These are phyloP conservation scores for Sanghuangporus sanghuang DNA, from an alignment of 1,284 basidiomycete species.

Conservation along the genomic window DNA sequence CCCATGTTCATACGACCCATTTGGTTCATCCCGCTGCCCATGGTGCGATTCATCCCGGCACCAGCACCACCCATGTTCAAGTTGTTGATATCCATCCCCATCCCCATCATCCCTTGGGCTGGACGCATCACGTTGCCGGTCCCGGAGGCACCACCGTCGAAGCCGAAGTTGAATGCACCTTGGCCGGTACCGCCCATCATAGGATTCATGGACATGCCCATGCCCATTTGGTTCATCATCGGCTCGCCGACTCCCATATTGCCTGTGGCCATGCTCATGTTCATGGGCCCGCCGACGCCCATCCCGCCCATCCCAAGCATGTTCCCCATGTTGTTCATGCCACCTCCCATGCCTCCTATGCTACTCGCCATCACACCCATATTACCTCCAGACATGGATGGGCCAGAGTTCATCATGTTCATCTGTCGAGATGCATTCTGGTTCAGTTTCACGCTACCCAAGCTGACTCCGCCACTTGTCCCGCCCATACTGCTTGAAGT, in stretches of 20 bases:
- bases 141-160: not conserved
- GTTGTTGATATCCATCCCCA: not conserved
- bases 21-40: slow-evolving; percentile 1
- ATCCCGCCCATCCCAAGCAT: slow-evolving; percentile 27
- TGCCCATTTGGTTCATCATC: slow-evolving; percentile 21
- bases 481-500: slow-evolving; percentile 19
- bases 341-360: slow-evolving; percentile 19
- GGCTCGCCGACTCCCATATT: slow-evolving; percentile 24
- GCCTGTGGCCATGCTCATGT: slow-evolving; percentile 26
- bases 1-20: slow-evolving; percentile 11
- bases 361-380: slow-evolving; percentile 23
- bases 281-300: slow-evolving; percentile 23
- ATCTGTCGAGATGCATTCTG: slow-evolving; percentile 19
- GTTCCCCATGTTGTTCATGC: slow-evolving; percentile 24
- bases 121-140: not conserved
- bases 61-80: not conserved
- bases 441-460: slow-evolving; percentile 20
- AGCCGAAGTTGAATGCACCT: slow-evolving; percentile 10
- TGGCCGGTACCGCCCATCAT: slow-evolving; percentile 36
- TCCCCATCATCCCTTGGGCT: slow-evolving; percentile 3
- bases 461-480: slow-evolving; percentile 23
- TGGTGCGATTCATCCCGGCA: slow-evolving; percentile 1
- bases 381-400: slow-evolving; percentile 19
- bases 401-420: slow-evolving; percentile 23
- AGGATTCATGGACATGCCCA: slow-evolving; percentile 32